phyloP scores from a whole-genome alignment of 2,329 filamentous ascomycete species.

The Xylaria sp. region DNA sequence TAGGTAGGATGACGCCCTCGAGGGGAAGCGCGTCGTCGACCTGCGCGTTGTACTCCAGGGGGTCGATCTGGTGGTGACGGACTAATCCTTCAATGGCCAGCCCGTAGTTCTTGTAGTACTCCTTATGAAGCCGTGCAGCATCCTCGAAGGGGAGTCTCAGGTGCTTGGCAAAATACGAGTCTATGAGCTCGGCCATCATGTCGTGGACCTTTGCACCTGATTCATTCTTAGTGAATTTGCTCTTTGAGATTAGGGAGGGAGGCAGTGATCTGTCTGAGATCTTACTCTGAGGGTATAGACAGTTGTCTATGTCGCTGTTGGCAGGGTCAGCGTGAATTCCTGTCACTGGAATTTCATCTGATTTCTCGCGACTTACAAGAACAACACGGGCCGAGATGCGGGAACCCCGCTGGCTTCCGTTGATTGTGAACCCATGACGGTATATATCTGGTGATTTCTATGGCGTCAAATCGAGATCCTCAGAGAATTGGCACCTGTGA shows the following conservation, averaged over 20 bases:
- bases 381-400: slow-evolving; percentile 35
- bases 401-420: slow-evolving; percentile 22
- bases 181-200: slow-evolving; percentile 80
- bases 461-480: too few species aligned
- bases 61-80: slow-evolving; percentile 89
- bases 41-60: slow-evolving; percentile 87
- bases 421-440: slow-evolving; percentile 28
- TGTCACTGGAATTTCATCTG: background rate
- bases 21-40: slow-evolving; percentile 93
- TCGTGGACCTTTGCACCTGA: slow-evolving; percentile 75
- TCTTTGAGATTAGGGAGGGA: background rate
- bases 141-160: slow-evolving; percentile 70
- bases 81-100: slow-evolving; percentile 95
- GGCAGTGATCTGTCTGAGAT: slow-evolving; percentile 6
- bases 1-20: slow-evolving; percentile 74
- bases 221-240: slow-evolving; percentile 20
- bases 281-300: slow-evolving; percentile 83
- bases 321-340: slow-evolving; percentile 34
- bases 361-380: slow-evolving; percentile 36
- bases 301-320: slow-evolving; percentile 97
- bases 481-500: too few species aligned
- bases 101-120: slow-evolving; percentile 94
- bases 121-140: slow-evolving; percentile 77
- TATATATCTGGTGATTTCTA: background rate
- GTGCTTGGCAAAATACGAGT: slow-evolving; percentile 59